Evolutionary conservation across 176 grass and related monocot genomes (phyloP), one percentile per base, ranked within the genome.

Genomic region (Themeda triandra): DNA sequence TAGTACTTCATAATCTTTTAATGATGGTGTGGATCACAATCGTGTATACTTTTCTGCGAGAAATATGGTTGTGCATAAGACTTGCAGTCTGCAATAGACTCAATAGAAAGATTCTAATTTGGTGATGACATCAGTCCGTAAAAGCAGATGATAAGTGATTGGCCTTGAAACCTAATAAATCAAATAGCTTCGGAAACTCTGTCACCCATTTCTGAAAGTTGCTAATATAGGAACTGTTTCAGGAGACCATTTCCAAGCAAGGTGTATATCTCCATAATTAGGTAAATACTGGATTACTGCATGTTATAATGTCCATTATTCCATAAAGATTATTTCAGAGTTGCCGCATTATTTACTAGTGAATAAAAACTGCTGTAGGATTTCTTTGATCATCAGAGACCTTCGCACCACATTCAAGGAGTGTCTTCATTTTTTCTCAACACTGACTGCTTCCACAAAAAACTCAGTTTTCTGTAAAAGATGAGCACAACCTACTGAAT

Each of bases 381-480:
- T 44, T 13, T 10, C 4, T 58, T 82, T 9, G 10, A 44, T 83
- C 35, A 39, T 49, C 11, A 14, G 35, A 30, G 56, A 63, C 36
- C 25, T 64, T 37, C 15, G 12, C 51, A 82, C 68, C 15, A 32
- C 18, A 23, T 13, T 60, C 5, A 82, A 46, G n/a, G 24, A 18
- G 21, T 66, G 60, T 48, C 27, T 67, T 49, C 63, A 46, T 19
- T 33, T 9, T 35, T 31, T 42, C 42, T 35, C 78, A 46, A 40
- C 75, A 71, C 23, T 79, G 13, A 62, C n/a, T 40, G n/a, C 31
- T 78, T 80, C 15, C 66, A 29, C 11, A 48, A 86, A 30, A 44
- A 73, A 27, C 41, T 79, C 10, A 54, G 21, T 21, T 51, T 53
- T 44, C 31, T 53, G 23, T 72, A 27, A 63, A 30, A 66, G 7